These are phyloP conservation scores for Suaeda aralocaspica DNA, from an alignment of 148 eudicot species.

Conservation along the genomic window DNA sequence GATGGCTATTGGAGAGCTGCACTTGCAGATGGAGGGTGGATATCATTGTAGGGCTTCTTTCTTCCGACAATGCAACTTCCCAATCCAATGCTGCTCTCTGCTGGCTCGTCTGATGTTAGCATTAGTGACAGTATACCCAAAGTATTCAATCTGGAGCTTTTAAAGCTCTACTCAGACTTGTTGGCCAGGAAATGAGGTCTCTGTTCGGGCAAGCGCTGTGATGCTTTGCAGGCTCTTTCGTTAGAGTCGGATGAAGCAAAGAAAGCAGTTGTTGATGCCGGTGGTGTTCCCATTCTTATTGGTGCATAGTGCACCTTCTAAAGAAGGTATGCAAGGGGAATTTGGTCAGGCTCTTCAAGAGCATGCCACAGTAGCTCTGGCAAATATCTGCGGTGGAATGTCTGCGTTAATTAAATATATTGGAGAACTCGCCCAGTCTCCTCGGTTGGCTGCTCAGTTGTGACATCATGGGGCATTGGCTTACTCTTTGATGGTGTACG, in stretches of 20 bases:
- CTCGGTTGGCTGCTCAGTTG: constrained; percentile 63
- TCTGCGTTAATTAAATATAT: constrained; percentile 57
- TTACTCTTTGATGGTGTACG: constrained; percentile 57
- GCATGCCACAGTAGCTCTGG: constrained; percentile 63
- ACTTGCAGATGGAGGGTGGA: constrained; percentile 81
- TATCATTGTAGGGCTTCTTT: constrained; percentile 65
- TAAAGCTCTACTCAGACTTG: constrained; percentile 52
- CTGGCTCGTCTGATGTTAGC: constrained; percentile 67
- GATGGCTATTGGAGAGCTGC: constrained; percentile 77
- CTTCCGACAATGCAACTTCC: constrained; percentile 52
- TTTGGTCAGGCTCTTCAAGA: constrained; percentile 63
- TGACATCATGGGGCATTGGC: constrained; percentile 85
- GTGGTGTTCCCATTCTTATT: constrained; percentile 65
- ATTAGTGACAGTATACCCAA: constrained; percentile 58
- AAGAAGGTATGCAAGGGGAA: constrained; percentile 79
- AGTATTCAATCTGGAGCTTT: constrained; percentile 66
- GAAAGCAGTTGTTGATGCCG: constrained; percentile 58
- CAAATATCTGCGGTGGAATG: constrained; percentile 82
- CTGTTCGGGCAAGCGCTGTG: constrained; percentile 79
- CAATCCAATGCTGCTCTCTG: constrained; percentile 84
- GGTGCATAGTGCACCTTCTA: constrained; percentile 83
- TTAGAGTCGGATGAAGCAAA: constrained; percentile 55
- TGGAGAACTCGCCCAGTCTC: constrained; percentile 66
- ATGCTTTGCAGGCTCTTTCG: constrained; percentile 77
- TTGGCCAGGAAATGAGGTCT: constrained; percentile 53